Evolutionary conservation across 371 early-diverging fungal species (phyloP).

Genomic region (Chytridium lagenaria): DNA sequence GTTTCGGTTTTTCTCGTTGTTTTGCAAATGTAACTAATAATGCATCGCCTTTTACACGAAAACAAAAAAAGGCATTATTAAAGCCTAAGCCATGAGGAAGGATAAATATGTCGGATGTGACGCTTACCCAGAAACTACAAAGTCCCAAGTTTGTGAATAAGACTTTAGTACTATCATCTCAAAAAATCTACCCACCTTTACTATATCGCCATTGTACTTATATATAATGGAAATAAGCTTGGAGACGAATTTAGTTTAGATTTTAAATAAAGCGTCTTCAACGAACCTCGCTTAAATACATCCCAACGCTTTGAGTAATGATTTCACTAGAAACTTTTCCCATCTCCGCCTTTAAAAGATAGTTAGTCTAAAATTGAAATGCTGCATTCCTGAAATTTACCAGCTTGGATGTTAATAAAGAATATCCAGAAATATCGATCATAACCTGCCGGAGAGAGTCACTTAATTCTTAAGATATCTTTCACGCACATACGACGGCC

Average conservation of each 20-base stretch:
- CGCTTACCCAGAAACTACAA: neutral
- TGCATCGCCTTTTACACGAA: constrained; percentile 7
- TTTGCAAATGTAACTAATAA: neutral
- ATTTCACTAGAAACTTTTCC: constrained; percentile 1
- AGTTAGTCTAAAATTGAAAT: neutral
- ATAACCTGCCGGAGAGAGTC: neutral
- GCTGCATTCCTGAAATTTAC: neutral
- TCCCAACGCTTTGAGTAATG: neutral
- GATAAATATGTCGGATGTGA: no score
- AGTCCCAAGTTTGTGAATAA: neutral
- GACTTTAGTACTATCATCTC: neutral
- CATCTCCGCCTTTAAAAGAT: constrained; percentile 1
- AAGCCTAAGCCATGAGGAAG: neutral
- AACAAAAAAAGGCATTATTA: neutral
- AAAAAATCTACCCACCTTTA: neutral
- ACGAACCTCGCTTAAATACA: neutral
- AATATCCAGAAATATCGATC: constrained; percentile 4
- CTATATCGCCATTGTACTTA: neutral
- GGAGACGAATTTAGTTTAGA: no score
- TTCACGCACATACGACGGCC: constrained; percentile 6
- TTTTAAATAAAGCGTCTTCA: neutral
- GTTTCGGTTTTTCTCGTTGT: neutral
- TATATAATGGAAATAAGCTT: constrained; percentile 7
- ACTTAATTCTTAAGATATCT: no score
- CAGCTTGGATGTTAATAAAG: neutral